phyloP scores from a whole-genome alignment of 768 basidiomycete species.

The Exidia glandulosa region DNA sequence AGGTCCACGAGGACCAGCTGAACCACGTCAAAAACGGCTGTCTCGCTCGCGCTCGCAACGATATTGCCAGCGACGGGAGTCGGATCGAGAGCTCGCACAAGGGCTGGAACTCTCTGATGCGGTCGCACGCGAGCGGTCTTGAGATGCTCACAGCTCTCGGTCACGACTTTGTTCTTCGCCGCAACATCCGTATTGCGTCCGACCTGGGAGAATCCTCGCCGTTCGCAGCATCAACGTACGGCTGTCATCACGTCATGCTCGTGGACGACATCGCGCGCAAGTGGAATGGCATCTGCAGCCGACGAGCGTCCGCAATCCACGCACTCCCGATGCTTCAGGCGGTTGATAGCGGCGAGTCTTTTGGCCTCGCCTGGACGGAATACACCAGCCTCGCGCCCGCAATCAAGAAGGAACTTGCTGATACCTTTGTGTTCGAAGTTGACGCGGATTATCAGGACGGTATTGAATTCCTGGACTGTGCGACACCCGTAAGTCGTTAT shows the following conservation, averaged over 20 bases:
- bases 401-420: too few species aligned
- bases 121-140: slow-evolving; percentile 14
- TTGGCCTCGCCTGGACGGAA: too few species aligned
- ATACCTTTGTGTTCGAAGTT: too few species aligned
- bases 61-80: slow-evolving; percentile 16
- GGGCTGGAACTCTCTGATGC: slow-evolving; percentile 16
- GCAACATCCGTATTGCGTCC: too few species aligned
- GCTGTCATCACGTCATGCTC: slow-evolving; percentile 17
- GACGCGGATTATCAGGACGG: too few species aligned
- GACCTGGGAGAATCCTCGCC: too few species aligned
- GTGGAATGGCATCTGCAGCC: slow-evolving; percentile 7
- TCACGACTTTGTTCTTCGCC: too few species aligned
- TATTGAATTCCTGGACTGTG: too few species aligned
- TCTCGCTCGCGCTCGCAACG: slow-evolving; percentile 10
- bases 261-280: slow-evolving; percentile 9
- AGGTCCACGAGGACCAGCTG: slow-evolving; percentile 12
- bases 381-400: too few species aligned
- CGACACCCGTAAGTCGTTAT: too few species aligned
- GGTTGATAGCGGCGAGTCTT: too few species aligned
- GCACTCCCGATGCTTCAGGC: not conserved
- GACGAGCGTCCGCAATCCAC: not conserved
- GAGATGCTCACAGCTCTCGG: slow-evolving; percentile 5
- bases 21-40: slow-evolving; percentile 20
- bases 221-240: slow-evolving; percentile 9
- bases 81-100: slow-evolving; percentile 20